A percentile compares a stretch with the other conserved stretches of the same genome.
Conservation (phyloP, 805 yeast species). For the Ogataea minuta region DNA sequence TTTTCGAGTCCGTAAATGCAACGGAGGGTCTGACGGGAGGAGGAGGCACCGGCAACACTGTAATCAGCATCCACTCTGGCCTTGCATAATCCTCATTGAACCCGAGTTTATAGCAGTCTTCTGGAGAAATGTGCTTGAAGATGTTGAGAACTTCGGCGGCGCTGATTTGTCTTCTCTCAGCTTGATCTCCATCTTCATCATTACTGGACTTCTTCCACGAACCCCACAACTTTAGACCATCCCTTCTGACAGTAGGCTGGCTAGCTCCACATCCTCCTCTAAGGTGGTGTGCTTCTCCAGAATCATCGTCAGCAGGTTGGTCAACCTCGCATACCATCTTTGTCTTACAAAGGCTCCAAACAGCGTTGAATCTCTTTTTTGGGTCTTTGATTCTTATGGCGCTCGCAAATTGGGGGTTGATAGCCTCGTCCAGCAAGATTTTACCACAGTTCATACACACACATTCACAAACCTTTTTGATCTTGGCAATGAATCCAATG, state of each 20-base stretch:
- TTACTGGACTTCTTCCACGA: constrained; percentile 89
- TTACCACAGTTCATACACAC: constrained; percentile 99
- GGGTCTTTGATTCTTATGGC: constrained; percentile 90
- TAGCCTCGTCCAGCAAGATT: constrained; percentile 73
- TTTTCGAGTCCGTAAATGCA: constrained; percentile 95
- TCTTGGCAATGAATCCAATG: constrained; percentile 90
- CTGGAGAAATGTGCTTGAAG: constrained; percentile 83
- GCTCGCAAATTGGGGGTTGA: constrained; percentile 77
- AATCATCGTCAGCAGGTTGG: constrained; percentile 58
- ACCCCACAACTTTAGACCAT: constrained; percentile 94
- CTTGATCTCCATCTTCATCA: constrained; percentile 82
- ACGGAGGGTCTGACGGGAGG: constrained; percentile 99
- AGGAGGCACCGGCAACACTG: constrained; percentile 99
- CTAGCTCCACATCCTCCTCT: constrained; percentile 99
- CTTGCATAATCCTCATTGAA: constrained; percentile 95
- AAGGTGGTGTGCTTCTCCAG: constrained; percentile 34
- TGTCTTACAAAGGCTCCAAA: constrained; percentile 88
- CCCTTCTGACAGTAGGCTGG: constrained; percentile 94
- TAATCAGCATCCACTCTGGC: constrained; percentile 97
- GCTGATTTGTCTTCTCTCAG: constrained; percentile 84
- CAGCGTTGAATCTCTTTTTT: constrained; percentile 93
- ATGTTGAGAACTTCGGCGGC: constrained; percentile 90
- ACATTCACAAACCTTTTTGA: constrained; percentile 93
- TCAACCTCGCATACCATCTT: constrained; percentile 97
- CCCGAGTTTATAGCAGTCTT: constrained; percentile 81